Evolutionary conservation across 1,284 basidiomycete species (phyloP), one percentile per base, ranked within the genome.

Genomic region (Porodaedalea pini): DNA sequence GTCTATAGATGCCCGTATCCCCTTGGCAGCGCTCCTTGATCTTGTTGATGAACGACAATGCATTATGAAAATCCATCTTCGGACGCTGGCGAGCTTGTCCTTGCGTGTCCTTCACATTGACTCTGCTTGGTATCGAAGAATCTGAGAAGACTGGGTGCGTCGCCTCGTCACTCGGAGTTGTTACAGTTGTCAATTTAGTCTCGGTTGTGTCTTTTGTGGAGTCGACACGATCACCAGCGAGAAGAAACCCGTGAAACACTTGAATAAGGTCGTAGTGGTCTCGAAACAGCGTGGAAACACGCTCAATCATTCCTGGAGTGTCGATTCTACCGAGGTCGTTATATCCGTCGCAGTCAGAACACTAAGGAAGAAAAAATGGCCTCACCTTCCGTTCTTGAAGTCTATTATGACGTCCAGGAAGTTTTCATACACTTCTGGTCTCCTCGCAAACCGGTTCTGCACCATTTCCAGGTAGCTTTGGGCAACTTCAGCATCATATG

Each of bases 351-450:
- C n/a, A 56, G 43, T 32, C 58, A 29, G 31, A 36, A 23, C 27
- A 43, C 56, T 54, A 19, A 39, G 47, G 50, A 21, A 36, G 47
- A 6, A 52, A 13, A 8, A 43, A 56, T 36, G 27, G 15, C 81
- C 91, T 77, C 71, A 96, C 94, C 82, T 80, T 73, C 94, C 90
- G 65, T 90, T 90, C 76, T 97, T 97, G 73, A 96, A 97, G 71
- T 99, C 95, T 77, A 98, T 98, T 95, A 98, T 98, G 69, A 98
- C 96, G 71, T 98, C 95, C 71, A 98, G 75, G 71, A 98, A 98
- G 64, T 89, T 86, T 72, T 98, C 97, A 79, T 98, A 98, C 31
- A 98, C 94, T 68, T 98, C 92, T 25, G 95, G 94, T 70, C 88
- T 86, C 69, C n/a, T n/a, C n/a, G n/a, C n/a, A n/a, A n/a, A n/a